Evolutionary conservation across 257 asterid genomes (phyloP).

Genomic region (Euphrasia confusa): DNA sequence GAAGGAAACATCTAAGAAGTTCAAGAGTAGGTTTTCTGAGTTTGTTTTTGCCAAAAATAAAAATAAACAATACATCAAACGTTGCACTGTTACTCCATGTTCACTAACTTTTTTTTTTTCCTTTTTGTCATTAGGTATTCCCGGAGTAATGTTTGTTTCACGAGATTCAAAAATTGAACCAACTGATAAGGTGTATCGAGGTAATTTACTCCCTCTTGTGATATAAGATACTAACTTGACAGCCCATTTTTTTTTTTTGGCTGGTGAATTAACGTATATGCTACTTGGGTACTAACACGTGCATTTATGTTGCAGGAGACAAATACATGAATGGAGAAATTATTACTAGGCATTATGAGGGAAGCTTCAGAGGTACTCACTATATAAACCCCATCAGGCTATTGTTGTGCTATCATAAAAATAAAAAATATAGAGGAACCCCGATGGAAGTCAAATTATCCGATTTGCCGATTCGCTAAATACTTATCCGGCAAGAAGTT

Average conservation of each 20-base stretch:
- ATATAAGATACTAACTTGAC: neutral
- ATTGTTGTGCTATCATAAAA: too few relatives aligned
- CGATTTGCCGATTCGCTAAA: too few relatives aligned
- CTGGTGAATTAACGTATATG: neutral
- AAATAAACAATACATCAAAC: too few relatives aligned
- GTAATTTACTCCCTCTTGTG: slow-evolving; percentile 30
- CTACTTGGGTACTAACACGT: slow-evolving; percentile 5
- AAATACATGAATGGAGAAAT: slow-evolving; percentile 85
- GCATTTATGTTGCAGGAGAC: slow-evolving; percentile 54
- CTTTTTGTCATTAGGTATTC: slow-evolving; percentile 45
- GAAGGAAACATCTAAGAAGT: slow-evolving; percentile 79
- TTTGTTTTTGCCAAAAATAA: slow-evolving; percentile 17
- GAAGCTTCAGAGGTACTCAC: too few relatives aligned
- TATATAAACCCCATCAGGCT: too few relatives aligned
- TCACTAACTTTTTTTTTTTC: slow-evolving; percentile 18
- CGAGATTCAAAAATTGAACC: slow-evolving; percentile 98
- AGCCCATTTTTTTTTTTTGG: slow-evolving; percentile 12
- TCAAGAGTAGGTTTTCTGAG: slow-evolving; percentile 45
- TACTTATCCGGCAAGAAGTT: too few relatives aligned
- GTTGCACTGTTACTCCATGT: slow-evolving; percentile 15
- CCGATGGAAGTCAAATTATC: too few relatives aligned
- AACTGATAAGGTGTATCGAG: slow-evolving; percentile 87
- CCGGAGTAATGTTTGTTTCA: slow-evolving; percentile 74
- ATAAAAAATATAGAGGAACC: too few relatives aligned
- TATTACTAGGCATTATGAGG: slow-evolving; percentile 74